Base-by-base conservation (phyloP, 2,329 filamentous ascomycete species). In the Trichoderma atroviride region DNA sequence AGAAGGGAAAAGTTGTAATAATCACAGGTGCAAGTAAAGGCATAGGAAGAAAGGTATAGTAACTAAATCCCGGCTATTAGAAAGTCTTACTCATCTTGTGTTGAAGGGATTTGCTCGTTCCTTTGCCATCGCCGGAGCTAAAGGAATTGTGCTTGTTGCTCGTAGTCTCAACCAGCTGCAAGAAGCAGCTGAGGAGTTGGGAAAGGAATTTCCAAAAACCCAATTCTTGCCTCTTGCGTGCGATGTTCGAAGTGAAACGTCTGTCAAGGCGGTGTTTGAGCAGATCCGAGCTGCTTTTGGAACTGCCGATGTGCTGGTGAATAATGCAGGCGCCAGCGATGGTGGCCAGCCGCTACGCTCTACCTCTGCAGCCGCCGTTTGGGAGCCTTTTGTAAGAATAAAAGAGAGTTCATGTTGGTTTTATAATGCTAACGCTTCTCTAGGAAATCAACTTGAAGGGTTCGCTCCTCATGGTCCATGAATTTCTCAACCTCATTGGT, bases 381-480 rank as follows among this genome's bases (percentile, higher is more conserved):
- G 62, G 62, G 14, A 47, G 16, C 13, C 19, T 7, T 27, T 65
- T n/a, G 52, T 57, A 57, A 65, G 62, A 24, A 13, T 13, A 24
- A 6, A 24, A 5, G 14, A 7, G 16, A 24, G 6, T 14, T 14
- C 14, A 9, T 35, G 16, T 31, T 10, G 27, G 10, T n/a, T 33
- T 22, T 19, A 33, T 1, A n/a, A 9, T 29, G n/a, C 62, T 65
- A 14, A 57, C 7, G 22, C 4, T 10, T 24, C 22, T n/a, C 6
- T 29, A 65, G 67, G 67, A 65, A 27, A 33, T 65, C 2, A 69
- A 69, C 31, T n/a, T 69, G 14, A 69, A 64, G 29, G 67, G 67
- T 24, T 11, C 59, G 2, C 40, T 69, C 37, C 29, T 69, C 16
- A 35, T 63, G 47, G 50, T 33, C 4, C 58, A 69, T 3, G 58